phyloP scores from a whole-genome alignment of 2,329 filamentous ascomycete genomes.

The Eutypella sp. region DNA sequence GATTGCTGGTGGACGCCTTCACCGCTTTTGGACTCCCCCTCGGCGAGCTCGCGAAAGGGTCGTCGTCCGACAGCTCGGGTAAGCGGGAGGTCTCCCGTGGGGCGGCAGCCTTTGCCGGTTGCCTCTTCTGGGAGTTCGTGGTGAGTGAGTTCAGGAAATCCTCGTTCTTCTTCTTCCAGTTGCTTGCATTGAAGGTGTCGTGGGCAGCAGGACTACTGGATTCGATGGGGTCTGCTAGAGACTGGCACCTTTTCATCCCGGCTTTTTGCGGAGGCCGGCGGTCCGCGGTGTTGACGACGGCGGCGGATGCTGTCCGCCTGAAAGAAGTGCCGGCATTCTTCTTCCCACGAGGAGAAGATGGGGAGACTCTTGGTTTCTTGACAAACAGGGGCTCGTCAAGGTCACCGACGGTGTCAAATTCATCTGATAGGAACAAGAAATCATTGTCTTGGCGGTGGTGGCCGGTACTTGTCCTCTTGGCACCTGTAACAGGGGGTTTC shows the following conservation, averaged over 20 bases:
- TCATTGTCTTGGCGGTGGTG: slow-evolving; percentile 14
- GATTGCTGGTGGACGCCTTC: slow-evolving; percentile 6
- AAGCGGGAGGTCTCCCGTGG: background rate
- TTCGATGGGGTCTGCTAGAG: slow-evolving; percentile 23
- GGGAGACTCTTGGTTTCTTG: slow-evolving; percentile 16
- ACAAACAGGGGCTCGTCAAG: slow-evolving; percentile 24
- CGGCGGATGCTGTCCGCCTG: slow-evolving; percentile 13
- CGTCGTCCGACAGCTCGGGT: slow-evolving; percentile 12
- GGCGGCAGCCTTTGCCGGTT: slow-evolving; percentile 1
- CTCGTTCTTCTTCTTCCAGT: slow-evolving; percentile 5
- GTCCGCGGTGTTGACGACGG: slow-evolving; percentile 3
- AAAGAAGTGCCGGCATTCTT: slow-evolving; percentile 3
- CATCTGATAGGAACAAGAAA: slow-evolving; percentile 33
- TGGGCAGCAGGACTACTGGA: slow-evolving; percentile 23
- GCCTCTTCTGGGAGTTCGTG: slow-evolving; percentile 14
- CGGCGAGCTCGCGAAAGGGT: slow-evolving; percentile 21
- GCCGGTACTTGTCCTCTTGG: slow-evolving; percentile 12
- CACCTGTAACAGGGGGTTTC: slow-evolving; percentile 1
- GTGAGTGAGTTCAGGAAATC: slow-evolving; percentile 18
- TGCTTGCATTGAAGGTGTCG: background rate
- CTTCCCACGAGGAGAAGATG: slow-evolving; percentile 1
- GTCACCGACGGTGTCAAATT: slow-evolving; percentile 37
- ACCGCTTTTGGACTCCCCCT: background rate
- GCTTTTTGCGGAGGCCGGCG: slow-evolving; percentile 7
- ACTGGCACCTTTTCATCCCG: slow-evolving; percentile 16